Evolutionary conservation across 169 alveolate species (phyloP).

Genomic region (Plasmodium gallinaceum): DNA sequence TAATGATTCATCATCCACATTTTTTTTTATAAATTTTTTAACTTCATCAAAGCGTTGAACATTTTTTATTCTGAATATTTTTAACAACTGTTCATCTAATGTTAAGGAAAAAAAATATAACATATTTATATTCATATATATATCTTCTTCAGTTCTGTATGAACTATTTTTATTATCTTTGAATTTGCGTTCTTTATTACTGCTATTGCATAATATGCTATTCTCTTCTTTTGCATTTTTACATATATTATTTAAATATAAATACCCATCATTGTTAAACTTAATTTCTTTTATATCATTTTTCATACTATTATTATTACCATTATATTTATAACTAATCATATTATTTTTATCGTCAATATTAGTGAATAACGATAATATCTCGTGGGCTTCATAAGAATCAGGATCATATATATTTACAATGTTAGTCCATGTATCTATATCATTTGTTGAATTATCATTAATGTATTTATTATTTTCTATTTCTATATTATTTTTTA

Average conservation of each 20-base stretch:
- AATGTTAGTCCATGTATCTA: conserved; percentile 30
- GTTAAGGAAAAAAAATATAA: conserved; percentile 56
- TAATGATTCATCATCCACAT: conserved; percentile 20
- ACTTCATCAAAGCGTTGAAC: conserved; percentile 59
- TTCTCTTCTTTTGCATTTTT: conserved; percentile 32
- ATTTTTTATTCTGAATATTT: conserved; percentile 66
- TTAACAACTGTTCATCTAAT: conserved; percentile 72
- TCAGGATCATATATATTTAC: conserved; percentile 74
- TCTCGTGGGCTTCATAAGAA: conserved; percentile 64
- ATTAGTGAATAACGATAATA: conserved; percentile 45
- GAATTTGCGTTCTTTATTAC: conserved; percentile 23
- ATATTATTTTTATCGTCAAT: neutral
- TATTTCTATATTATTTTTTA: neutral
- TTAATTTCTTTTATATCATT: conserved; percentile 21
- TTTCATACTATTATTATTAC: neutral
- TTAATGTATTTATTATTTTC: neutral
- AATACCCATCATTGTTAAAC: conserved; percentile 53
- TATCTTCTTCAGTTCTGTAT: conserved; percentile 31
- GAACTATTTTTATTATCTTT: neutral
- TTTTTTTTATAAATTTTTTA: conserved; percentile 45
- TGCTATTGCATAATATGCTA: neutral
- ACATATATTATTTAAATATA: conserved; percentile 50
- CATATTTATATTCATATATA: conserved; percentile 40
- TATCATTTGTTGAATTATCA: neutral
- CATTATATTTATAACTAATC: neutral